A percentile compares a stretch with the other conserved stretches of the same genome.
Conservation (phyloP, 1,284 basidiomycete species). For the Cryptococcus hybrid region DNA sequence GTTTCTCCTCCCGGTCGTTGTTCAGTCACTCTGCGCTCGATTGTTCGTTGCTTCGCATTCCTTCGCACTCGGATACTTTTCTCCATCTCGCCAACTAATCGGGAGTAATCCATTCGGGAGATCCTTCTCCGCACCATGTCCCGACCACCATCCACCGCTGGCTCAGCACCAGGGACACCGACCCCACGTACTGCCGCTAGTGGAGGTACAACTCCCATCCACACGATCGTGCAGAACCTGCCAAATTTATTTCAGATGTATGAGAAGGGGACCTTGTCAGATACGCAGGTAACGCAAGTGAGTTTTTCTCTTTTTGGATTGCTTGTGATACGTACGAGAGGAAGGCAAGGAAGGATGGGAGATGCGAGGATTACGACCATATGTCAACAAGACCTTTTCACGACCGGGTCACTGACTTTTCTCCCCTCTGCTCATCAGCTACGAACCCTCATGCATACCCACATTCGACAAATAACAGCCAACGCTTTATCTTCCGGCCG, state of each 20-base stretch:
- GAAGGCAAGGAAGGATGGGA: not conserved
- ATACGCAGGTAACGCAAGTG: conserved; percentile 15
- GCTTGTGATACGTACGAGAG: not conserved
- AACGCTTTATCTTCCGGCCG: conserved; percentile 1
- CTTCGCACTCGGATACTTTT: too few species aligned
- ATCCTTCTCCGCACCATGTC: not conserved
- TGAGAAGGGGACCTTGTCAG: conserved; percentile 4
- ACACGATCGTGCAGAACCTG: conserved; percentile 16
- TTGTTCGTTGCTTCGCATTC: too few species aligned
- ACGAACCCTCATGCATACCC: conserved; percentile 14
- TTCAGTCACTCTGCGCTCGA: too few species aligned
- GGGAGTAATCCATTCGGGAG: too few species aligned
- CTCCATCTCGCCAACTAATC: too few species aligned
- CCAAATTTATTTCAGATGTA: conserved; percentile 17
- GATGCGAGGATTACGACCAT: too few species aligned
- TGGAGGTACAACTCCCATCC: conserved; percentile 5
- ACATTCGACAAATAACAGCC: conserved; percentile 14
- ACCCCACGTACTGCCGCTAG: not conserved
- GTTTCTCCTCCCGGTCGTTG: too few species aligned
- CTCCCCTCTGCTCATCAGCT: conserved; percentile 3
- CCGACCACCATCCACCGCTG: not conserved
- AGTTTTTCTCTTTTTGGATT: not conserved
- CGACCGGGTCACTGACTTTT: too few species aligned
- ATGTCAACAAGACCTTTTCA: too few species aligned
- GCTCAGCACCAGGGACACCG: not conserved